Percentiles rank a stretch among this genome's conserved stretches.
Conservation (phyloP, 495 filamentous ascomycete genomes). For the Penicillium subrubescens region DNA sequence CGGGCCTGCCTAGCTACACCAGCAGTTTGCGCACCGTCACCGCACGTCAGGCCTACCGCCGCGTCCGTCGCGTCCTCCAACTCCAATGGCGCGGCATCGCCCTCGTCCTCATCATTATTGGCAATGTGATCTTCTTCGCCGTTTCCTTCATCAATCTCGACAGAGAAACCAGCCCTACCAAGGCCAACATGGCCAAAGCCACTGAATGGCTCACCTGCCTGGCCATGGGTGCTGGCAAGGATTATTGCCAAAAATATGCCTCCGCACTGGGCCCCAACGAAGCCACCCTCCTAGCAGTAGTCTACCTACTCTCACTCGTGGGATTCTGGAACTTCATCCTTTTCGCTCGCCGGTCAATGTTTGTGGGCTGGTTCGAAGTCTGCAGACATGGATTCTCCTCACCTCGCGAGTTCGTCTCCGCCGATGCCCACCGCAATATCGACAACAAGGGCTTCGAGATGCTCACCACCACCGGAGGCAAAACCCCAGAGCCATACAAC, state of each 20-base stretch:
- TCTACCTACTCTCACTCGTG: conserved; percentile 80
- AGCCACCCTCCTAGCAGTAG: conserved; percentile 75
- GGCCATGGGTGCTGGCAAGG: conserved; percentile 59
- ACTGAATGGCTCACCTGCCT: conserved; percentile 76
- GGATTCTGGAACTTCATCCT: conserved; percentile 84
- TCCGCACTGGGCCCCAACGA: conserved; percentile 58
- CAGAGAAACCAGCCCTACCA: conserved; percentile 59
- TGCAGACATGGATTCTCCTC: conserved; percentile 50
- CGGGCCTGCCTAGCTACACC: conserved; percentile 75
- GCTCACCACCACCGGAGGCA: conserved; percentile 52
- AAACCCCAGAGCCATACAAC: conserved; percentile 45
- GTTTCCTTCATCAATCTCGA: conserved; percentile 88
- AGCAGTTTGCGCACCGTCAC: conserved; percentile 80
- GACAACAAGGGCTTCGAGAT: conserved; percentile 81
- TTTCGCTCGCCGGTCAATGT: conserved; percentile 78
- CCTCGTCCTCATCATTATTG: conserved; percentile 83
- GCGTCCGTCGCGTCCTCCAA: conserved; percentile 81
- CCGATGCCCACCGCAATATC: conserved; percentile 70
- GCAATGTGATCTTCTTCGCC: conserved; percentile 89
- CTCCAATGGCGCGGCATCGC: conserved; percentile 92
- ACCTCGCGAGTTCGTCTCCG: conserved; percentile 77
- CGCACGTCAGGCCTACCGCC: conserved; percentile 83
- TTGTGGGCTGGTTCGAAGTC: conserved; percentile 78
- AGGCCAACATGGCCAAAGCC: conserved; percentile 54
- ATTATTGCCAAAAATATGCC: conserved; percentile 62